Base-by-base conservation (phyloP, 2,329 filamentous ascomycete genomes). In the Curvularia lunata region DNA sequence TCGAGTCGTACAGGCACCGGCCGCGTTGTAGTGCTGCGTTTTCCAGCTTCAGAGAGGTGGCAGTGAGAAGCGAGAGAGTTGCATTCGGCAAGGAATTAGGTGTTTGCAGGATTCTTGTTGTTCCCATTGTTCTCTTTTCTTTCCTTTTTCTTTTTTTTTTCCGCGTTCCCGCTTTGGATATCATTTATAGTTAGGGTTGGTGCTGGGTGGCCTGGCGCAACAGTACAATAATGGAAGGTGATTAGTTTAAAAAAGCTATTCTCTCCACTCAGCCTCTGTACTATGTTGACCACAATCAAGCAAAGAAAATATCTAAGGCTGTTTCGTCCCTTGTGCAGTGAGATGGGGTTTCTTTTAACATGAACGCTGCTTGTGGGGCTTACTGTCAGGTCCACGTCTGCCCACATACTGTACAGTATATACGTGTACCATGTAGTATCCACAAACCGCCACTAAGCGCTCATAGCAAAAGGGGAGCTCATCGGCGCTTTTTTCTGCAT, bases 211-310 rank as follows among this genome's bases (percentile, higher is more conserved):
- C 52, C 51, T 59, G 56, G 56, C 8, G 52, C 42, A 8, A 13
- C 41, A 49, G 51, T 58, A 54, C 56, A 48, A 42, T 54, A 58
- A 54, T 58, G 51, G 56, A 54, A 47, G 56, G 47, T 38, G 56
- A 58, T 47, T 54, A 41, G 34, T 21, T 38, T 51, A 28, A 53
- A 46, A 32, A 34, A 16, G 9, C 6, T 16, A 32, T 25, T 53
- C 4, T 12, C 41, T 38, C 47, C 47, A 49, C 47, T 49, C 47
- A 49, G 23, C 47, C 34, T 40, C 19, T 49, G 32, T 40, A 30
- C 28, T 30, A 28, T 12, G 32, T 40, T 49, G 47, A 23, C 27
- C 6, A 8, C n/a, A 37, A 30, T 52, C 19, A 18, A 28, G 30
- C 16, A 27, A 41, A 45, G 12, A 52, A 38, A 38, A 4, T 25